A percentile compares a stretch with the other conserved stretches of the same genome.
phyloP scores from a whole-genome alignment of 169 alveolate genomes.

The Plasmodium berghei region DNA sequence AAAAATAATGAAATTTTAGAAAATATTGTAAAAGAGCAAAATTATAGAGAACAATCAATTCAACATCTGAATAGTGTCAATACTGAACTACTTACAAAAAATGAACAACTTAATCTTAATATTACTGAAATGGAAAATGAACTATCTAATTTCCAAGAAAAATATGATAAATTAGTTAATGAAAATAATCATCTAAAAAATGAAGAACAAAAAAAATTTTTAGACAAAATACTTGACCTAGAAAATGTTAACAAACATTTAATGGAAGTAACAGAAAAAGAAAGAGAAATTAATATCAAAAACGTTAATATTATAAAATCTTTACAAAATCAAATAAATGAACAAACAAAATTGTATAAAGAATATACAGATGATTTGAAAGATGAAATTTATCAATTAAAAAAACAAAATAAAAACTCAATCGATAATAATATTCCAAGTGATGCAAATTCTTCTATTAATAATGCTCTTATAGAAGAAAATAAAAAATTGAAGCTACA shows the following conservation, averaged over 20 bases:
- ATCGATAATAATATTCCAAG: neutral
- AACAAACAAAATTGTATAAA: slow-evolving; percentile 69
- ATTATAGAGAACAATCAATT: neutral
- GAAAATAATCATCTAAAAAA: slow-evolving; percentile 34
- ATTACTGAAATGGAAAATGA: slow-evolving; percentile 29
- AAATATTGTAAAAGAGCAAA: slow-evolving; percentile 17
- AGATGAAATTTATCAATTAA: slow-evolving; percentile 32
- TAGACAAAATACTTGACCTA: slow-evolving; percentile 21
- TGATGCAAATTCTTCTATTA: neutral
- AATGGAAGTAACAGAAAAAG: slow-evolving; percentile 65
- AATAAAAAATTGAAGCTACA: slow-evolving; percentile 73
- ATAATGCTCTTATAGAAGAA: slow-evolving; percentile 41
- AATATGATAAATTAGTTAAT: slow-evolving; percentile 16
- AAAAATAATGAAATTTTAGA: slow-evolving; percentile 54
- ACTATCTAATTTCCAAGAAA: slow-evolving; percentile 23
- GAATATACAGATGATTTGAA: slow-evolving; percentile 61
- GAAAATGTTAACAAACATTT: slow-evolving; percentile 64
- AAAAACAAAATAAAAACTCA: neutral
- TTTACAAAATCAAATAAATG: slow-evolving; percentile 64
- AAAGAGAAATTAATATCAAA: slow-evolving; percentile 72
- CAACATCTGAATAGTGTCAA: slow-evolving; percentile 2
- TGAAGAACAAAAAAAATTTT: slow-evolving; percentile 55
- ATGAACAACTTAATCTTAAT: slow-evolving; percentile 29
- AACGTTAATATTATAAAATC: slow-evolving; percentile 54
- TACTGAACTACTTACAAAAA: slow-evolving; percentile 1